phyloP scores from a whole-genome alignment of 306 rosid species.

The Abrus precatorius region DNA sequence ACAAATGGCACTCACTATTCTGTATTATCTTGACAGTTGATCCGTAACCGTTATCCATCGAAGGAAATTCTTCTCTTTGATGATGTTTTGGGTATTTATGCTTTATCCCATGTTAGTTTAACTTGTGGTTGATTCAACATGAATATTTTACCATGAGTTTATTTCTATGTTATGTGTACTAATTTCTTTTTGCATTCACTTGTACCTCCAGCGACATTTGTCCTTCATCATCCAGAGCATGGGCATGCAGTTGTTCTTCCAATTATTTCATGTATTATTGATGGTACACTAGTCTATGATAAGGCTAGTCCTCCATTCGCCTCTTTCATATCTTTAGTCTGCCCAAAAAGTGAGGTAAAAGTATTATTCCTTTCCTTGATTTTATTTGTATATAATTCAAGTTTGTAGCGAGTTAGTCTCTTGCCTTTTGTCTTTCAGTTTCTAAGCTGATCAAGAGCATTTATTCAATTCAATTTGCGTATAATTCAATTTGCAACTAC shows the following conservation, averaged over 20 bases:
- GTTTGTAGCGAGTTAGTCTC: background rate
- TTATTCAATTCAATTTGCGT: constrained; percentile 4
- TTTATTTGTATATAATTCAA: constrained; percentile 26
- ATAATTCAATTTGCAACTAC: background rate
- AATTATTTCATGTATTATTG: constrained; percentile 91
- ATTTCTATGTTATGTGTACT: constrained; percentile 44
- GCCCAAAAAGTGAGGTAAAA: constrained; percentile 86
- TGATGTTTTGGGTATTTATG: constrained; percentile 88
- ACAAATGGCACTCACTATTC: constrained; percentile 45
- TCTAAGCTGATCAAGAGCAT: constrained; percentile 18
- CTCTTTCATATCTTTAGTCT: constrained; percentile 91
- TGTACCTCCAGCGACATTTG: constrained; percentile 83
- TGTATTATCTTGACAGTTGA: constrained; percentile 70
- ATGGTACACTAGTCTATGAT: constrained; percentile 82
- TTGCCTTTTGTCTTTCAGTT: constrained; percentile 24
- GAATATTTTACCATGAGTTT: constrained; percentile 26
- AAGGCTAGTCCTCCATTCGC: constrained; percentile 85
- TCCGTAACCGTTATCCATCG: constrained; percentile 89
- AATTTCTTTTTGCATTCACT: constrained; percentile 50
- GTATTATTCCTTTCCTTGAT: constrained; percentile 47
- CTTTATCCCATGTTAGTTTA: constrained; percentile 57
- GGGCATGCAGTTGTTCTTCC: constrained; percentile 98
- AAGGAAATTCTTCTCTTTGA: constrained; percentile 87
- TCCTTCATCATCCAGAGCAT: constrained; percentile 98
- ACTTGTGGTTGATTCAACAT: constrained; percentile 40